These are phyloP conservation scores for Paramecium pentaurelia DNA, from an alignment of 73 alveolate genomes.

Conservation along the genomic window DNA sequence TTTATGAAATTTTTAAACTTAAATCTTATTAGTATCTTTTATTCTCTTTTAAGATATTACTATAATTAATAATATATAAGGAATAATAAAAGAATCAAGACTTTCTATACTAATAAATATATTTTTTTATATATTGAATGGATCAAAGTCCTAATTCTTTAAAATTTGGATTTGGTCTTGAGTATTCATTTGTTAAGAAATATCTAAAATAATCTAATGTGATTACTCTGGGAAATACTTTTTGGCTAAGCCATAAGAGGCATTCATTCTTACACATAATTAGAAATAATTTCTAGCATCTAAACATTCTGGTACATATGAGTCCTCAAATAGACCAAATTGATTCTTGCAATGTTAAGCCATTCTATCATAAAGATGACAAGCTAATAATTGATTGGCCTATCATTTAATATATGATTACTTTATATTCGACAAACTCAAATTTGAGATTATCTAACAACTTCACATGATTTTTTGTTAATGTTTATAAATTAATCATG, in stretches of 20 bases:
- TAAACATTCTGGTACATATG: constrained; percentile 58
- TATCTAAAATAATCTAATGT: neutral
- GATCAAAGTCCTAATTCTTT: constrained; percentile 45
- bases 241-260: constrained; percentile 57
- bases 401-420: neutral
- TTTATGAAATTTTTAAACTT: too few species aligned
- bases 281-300: constrained; percentile 57
- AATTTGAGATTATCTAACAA: constrained; percentile 51
- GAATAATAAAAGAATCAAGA: too few species aligned
- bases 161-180: constrained; percentile 63
- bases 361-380: constrained; percentile 63
- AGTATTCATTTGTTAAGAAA: constrained; percentile 45
- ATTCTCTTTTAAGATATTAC: too few species aligned
- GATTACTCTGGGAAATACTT: constrained; percentile 61
- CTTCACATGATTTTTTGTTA: constrained; percentile 53
- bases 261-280: constrained; percentile 53
- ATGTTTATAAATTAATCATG: constrained; percentile 43
- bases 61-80: neutral
- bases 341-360: constrained; percentile 59
- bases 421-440: constrained; percentile 63
- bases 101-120: too few species aligned
- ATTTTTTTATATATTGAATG: neutral
- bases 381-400: constrained; percentile 58
- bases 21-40: too few species aligned
- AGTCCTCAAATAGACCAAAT: constrained; percentile 58